These are phyloP conservation scores for Mimosa bimucronata DNA, from an alignment of 306 rosid species.

Conservation along the genomic window DNA sequence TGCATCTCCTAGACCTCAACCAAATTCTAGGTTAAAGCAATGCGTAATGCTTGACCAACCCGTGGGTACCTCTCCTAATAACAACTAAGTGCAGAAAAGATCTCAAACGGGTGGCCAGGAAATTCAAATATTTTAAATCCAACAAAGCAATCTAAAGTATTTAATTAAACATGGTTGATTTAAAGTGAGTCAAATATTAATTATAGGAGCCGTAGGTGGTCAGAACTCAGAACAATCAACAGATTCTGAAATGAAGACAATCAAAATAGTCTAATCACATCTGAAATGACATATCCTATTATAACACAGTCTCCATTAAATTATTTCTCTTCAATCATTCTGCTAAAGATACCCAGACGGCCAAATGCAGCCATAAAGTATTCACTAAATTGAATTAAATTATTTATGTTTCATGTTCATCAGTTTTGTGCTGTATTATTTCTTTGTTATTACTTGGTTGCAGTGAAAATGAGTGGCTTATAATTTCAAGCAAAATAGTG, in stretches of 20 bases:
- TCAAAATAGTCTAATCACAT: conserved; percentile 35
- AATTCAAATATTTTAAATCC: no score
- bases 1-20: no score
- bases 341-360: background rate
- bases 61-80: no score
- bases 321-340: background rate
- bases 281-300: conserved; percentile 39
- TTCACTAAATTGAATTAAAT: background rate
- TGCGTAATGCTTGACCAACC: no score
- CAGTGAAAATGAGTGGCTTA: background rate
- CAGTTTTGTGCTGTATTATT: no score
- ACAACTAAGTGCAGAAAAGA: no score
- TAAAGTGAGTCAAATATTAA: conserved; percentile 26
- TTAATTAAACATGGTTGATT: background rate
- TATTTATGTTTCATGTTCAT: background rate
- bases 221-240: background rate
- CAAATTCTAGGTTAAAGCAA: no score
- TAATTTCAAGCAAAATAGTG: background rate
- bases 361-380: background rate
- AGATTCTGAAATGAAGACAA: conserved; percentile 32
- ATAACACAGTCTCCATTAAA: background rate
- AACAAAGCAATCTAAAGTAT: no score
- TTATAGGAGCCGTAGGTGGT: background rate
- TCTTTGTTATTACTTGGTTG: background rate
- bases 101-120: no score